Conservation (phyloP, 495 filamentous ascomycete species). For the Neurospora africana region DNA sequence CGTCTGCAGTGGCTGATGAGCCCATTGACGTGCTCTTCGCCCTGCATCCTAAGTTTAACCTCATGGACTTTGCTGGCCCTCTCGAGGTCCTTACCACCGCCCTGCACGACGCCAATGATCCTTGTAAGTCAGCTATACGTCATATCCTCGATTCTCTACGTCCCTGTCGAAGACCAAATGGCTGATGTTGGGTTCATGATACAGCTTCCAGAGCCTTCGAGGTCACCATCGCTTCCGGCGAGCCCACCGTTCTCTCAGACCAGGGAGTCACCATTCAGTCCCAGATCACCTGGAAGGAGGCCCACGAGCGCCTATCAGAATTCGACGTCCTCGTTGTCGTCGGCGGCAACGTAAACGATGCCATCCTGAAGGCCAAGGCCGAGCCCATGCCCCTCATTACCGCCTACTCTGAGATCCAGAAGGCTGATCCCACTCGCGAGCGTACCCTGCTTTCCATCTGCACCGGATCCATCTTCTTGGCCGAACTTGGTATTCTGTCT, state of each 20-base stretch:
- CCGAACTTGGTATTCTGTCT: constrained; percentile 56
- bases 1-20: constrained; percentile 36
- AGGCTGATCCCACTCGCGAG: constrained; percentile 55
- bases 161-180: not conserved
- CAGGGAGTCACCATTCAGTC: constrained; percentile 67
- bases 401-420: constrained; percentile 56
- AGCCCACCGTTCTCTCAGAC: constrained; percentile 48
- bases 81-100: constrained; percentile 52
- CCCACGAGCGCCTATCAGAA: constrained; percentile 50
- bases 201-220: constrained; percentile 51
- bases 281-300: constrained; percentile 58
- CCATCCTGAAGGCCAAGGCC: constrained; percentile 43
- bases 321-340: constrained; percentile 64
- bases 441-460: constrained; percentile 67
- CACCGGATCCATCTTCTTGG: constrained; percentile 64
- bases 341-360: constrained; percentile 43
- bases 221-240: constrained; percentile 53
- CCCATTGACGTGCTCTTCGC: constrained; percentile 42
- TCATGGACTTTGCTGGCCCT: constrained; percentile 58
- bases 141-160: not conserved
- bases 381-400: constrained; percentile 55
- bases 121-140: constrained; percentile 34
- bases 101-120: constrained; percentile 50
- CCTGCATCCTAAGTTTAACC: constrained; percentile 39
- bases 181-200: not conserved